A percentile compares a stretch with the other conserved stretches of the same genome.
phyloP scores from a whole-genome alignment of 352 stramenopile species.

The Pythium phragmiticola region DNA sequence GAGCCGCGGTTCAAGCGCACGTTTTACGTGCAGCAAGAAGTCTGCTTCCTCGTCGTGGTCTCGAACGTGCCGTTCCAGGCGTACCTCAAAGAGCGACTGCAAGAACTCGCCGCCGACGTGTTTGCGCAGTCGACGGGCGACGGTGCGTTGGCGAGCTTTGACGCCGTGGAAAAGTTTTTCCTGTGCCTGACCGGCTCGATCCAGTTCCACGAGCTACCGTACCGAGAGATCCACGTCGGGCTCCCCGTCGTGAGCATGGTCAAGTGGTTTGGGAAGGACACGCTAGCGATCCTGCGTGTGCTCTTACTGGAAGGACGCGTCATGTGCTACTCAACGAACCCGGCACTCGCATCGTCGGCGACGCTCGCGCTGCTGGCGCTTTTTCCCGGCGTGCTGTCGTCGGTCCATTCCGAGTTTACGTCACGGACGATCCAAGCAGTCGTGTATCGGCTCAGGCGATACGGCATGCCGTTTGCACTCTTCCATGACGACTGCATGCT shows the following conservation, averaged over 20 bases:
- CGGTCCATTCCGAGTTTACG: conserved; percentile 30
- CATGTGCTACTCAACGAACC: conserved; percentile 68
- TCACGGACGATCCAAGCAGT: conserved; percentile 44
- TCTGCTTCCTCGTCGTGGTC: conserved; percentile 51
- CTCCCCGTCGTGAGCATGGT: conserved; percentile 53
- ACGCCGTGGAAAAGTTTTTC: conserved; percentile 37
- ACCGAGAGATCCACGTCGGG: conserved; percentile 35
- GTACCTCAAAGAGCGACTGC: conserved; percentile 38
- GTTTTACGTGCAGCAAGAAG: conserved; percentile 47
- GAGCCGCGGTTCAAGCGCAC: conserved; percentile 35
- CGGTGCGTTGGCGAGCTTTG: conserved; percentile 22
- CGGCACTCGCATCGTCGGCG: conserved; percentile 49
- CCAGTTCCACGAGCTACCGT: conserved; percentile 42
- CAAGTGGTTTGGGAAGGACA: conserved; percentile 47
- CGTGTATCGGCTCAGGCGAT: conserved; percentile 38
- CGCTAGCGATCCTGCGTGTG: conserved; percentile 66
- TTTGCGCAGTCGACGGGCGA: conserved; percentile 34
- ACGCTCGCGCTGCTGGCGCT: conserved; percentile 55
- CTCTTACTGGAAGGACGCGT: conserved; percentile 75
- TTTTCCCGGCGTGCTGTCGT: conserved; percentile 46
- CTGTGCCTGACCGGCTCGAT: conserved; percentile 14
- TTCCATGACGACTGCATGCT: conserved; percentile 38
- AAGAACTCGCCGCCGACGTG: conserved; percentile 29
- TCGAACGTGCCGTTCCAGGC: conserved; percentile 46
- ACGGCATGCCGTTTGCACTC: conserved; percentile 46